Evolutionary conservation across 192 early-diverging fungal species (phyloP).

Genomic region (Coemansia sp.): DNA sequence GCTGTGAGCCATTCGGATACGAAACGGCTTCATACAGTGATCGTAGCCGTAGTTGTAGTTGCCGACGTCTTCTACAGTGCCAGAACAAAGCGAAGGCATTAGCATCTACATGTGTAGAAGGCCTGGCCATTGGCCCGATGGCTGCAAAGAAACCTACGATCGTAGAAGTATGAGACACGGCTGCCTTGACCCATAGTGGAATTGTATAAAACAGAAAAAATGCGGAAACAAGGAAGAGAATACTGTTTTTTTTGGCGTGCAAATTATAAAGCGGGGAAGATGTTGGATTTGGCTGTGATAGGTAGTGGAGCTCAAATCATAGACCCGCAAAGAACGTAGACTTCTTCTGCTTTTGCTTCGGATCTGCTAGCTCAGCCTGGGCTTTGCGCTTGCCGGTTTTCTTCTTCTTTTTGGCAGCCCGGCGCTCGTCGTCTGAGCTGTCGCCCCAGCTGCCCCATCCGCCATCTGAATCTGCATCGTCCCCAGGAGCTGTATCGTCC

Average conservation of each 20-base stretch:
- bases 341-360: conserved; percentile 16
- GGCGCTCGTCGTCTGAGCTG: conserved; percentile 8
- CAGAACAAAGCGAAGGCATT: background rate
- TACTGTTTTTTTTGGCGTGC: background rate
- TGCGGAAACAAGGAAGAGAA: background rate
- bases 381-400: conserved; percentile 31
- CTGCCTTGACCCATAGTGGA: conserved; percentile 9
- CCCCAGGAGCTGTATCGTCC: too few relatives aligned
- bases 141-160: conserved; percentile 20
- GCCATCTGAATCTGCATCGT: conserved; percentile 13
- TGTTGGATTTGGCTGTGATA: too few relatives aligned
- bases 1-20: conserved; percentile 92
- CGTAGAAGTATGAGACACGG: conserved; percentile 60
- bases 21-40: conserved; percentile 98
- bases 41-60: conserved; percentile 86
- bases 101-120: too few relatives aligned
- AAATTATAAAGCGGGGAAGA: too few relatives aligned
- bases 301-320: background rate
- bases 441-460: conserved; percentile 42
- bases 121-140: too few relatives aligned
- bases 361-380: conserved; percentile 11
- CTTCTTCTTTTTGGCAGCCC: conserved; percentile 9
- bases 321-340: conserved; percentile 39
- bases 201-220: background rate
- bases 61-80: conserved; percentile 56